Percentiles rank a stretch among this genome's conserved stretches.
Conservation (phyloP, 345 rosid genomes). For the Stellera chamaejasme region DNA sequence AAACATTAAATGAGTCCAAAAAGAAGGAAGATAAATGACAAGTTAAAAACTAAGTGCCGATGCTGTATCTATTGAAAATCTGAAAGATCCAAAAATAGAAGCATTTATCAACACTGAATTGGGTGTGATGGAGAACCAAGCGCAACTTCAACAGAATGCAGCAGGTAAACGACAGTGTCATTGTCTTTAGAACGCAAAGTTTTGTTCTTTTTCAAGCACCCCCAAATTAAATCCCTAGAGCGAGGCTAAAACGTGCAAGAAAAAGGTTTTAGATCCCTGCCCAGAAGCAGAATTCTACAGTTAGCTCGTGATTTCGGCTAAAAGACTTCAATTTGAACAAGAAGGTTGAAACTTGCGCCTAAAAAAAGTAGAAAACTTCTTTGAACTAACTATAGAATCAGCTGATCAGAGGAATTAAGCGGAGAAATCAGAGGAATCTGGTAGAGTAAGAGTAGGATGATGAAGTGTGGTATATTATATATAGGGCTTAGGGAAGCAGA, state of each 20-base stretch:
- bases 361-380: not conserved
- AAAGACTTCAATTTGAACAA: constrained; percentile 16
- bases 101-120: constrained; percentile 44
- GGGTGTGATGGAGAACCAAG: constrained; percentile 38
- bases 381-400: not conserved
- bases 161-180: constrained; percentile 48
- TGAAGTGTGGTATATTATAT: constrained; percentile 21
- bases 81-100: constrained; percentile 81
- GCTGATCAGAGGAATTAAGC: not conserved
- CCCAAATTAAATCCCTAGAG: constrained; percentile 11
- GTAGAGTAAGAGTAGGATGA: constrained; percentile 30
- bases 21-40: too few species aligned
- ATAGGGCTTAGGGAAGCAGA: constrained; percentile 15
- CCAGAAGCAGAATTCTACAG: constrained; percentile 19
- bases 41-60: constrained; percentile 25
- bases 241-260: constrained; percentile 4
- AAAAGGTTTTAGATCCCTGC: constrained; percentile 7
- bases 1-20: constrained; percentile 1
- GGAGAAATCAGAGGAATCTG: constrained; percentile 2
- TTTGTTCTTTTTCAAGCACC: constrained; percentile 19
- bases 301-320: not conserved
- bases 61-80: constrained; percentile 43
- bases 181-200: constrained; percentile 26
- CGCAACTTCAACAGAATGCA: constrained; percentile 44
- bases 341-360: constrained; percentile 16